These are phyloP conservation scores for Cordyceps pruinosa DNA, from an alignment of 2,329 filamentous ascomycete genomes.

Conservation along the genomic window DNA sequence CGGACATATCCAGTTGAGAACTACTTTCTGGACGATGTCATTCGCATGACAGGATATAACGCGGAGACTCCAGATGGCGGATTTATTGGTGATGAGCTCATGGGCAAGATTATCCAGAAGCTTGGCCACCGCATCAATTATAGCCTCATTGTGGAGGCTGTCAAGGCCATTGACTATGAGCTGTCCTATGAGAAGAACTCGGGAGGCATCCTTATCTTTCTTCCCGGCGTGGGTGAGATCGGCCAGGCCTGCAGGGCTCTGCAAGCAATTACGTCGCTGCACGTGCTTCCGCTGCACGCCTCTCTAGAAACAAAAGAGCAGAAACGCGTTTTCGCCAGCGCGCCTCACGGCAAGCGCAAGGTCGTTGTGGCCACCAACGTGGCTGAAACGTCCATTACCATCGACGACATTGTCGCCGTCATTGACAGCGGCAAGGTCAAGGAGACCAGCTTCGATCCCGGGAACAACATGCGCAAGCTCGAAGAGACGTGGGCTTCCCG, in stretches of 20 bases:
- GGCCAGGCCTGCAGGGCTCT: slow-evolving; percentile 69
- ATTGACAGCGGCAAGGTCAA: slow-evolving; percentile 95
- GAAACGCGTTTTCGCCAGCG: slow-evolving; percentile 70
- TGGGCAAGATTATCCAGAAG: slow-evolving; percentile 65
- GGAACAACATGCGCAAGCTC: slow-evolving; percentile 88
- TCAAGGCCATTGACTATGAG: slow-evolving; percentile 73
- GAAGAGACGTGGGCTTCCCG: slow-evolving; percentile 93
- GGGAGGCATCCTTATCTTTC: slow-evolving; percentile 90
- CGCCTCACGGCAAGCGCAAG: slow-evolving; percentile 78
- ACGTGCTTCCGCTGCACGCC: slow-evolving; percentile 84
- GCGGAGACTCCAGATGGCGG: slow-evolving; percentile 40
- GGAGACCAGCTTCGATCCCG: slow-evolving; percentile 87
- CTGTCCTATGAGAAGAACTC: slow-evolving; percentile 55
- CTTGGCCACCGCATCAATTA: slow-evolving; percentile 88
- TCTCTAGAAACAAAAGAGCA: slow-evolving; percentile 86
- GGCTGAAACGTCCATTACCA: slow-evolving; percentile 96
- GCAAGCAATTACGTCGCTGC: slow-evolving; percentile 52
- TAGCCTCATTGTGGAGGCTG: slow-evolving; percentile 71
- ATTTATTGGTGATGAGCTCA: slow-evolving; percentile 43
- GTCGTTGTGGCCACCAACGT: slow-evolving; percentile 94
- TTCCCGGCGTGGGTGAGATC: slow-evolving; percentile 89
- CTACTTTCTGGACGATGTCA: slow-evolving; percentile 81
- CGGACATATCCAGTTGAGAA: slow-evolving; percentile 87
- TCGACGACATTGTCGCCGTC: slow-evolving; percentile 92
- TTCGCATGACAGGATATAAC: slow-evolving; percentile 70